A percentile compares a stretch with the other conserved stretches of the same genome.
Evolutionary conservation across 2,329 filamentous ascomycete genomes (phyloP).

Genomic region (Talaromyces sp.): DNA sequence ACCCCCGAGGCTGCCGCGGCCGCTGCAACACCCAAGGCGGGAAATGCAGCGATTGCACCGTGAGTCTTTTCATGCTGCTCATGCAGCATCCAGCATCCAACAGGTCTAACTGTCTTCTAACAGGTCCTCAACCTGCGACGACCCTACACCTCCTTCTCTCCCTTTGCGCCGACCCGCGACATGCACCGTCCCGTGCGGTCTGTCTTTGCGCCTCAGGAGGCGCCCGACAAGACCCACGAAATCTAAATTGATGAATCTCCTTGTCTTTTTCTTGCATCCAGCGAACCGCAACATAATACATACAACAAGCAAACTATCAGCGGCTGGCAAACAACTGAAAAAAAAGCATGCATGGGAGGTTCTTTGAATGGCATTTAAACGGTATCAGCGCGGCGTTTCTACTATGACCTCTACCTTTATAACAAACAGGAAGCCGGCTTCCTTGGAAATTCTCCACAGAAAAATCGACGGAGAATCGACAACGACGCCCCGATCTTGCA

Average conservation of each 20-base stretch:
- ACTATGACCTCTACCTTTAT: neutral
- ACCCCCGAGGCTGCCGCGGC: constrained; percentile 43
- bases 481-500: neutral
- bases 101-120: neutral
- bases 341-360: constrained; percentile 10
- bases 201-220: constrained; percentile 4
- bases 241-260: constrained; percentile 4
- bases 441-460: neutral
- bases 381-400: constrained; percentile 12
- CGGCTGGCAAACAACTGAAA: neutral
- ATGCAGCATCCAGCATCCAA: neutral
- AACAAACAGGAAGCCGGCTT: neutral
- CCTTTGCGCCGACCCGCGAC: constrained; percentile 12
- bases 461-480: neutral
- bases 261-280: neutral
- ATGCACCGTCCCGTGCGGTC: constrained; percentile 7
- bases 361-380: constrained; percentile 11
- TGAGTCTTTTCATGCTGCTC: constrained; percentile 23
- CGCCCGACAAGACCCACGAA: constrained; percentile 9
- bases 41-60: constrained; percentile 41
- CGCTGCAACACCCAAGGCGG: constrained; percentile 38
- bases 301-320: neutral
- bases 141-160: constrained; percentile 6
- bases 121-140: constrained; percentile 12
- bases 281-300: neutral